These are phyloP conservation scores for Dillenia turbinata DNA, from an alignment of 164 flowering plant genomes.

Conservation along the genomic window DNA sequence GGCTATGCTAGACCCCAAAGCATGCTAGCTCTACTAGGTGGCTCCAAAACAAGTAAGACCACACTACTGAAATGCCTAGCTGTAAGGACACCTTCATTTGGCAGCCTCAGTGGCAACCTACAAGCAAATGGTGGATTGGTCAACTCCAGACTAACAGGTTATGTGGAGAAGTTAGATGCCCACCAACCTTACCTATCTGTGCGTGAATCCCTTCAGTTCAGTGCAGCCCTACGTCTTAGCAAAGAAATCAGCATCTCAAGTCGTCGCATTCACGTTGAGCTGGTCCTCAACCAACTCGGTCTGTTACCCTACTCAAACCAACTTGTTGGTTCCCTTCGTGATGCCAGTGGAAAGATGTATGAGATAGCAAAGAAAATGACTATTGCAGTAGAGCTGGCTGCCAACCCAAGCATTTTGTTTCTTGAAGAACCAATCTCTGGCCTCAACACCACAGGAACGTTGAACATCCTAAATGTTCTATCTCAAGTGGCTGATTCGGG, in stretches of 20 bases:
- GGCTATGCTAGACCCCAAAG: slow-evolving; percentile 22
- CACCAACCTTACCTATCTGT: slow-evolving; percentile 32
- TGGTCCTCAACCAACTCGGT: slow-evolving; percentile 24
- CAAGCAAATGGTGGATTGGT: slow-evolving; percentile 12
- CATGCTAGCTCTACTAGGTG: slow-evolving; percentile 25
- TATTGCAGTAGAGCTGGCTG: slow-evolving; percentile 30
- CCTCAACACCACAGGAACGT: slow-evolving; percentile 21
- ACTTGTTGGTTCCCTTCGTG: slow-evolving; percentile 21
- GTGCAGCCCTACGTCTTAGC: slow-evolving; percentile 26
- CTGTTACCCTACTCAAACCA: slow-evolving; percentile 21
- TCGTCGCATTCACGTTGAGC: slow-evolving; percentile 24
- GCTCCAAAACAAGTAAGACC: slow-evolving; percentile 17
- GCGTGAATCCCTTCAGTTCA: slow-evolving; percentile 29
- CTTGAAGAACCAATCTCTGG: slow-evolving; percentile 27
- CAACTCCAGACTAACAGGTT: slow-evolving; percentile 17
- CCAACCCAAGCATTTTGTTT: slow-evolving; percentile 25
- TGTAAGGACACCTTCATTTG: slow-evolving; percentile 14
- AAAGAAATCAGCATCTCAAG: slow-evolving; percentile 9
- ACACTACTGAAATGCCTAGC: slow-evolving; percentile 26
- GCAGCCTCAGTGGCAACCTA: slow-evolving; percentile 17
- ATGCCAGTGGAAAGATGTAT: slow-evolving; percentile 20
- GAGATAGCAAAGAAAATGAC: slow-evolving; percentile 27
- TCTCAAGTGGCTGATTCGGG: slow-evolving; percentile 17
- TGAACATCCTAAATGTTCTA: slow-evolving; percentile 14
- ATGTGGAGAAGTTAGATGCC: slow-evolving; percentile 24